Evolutionary conservation across 2,329 filamentous ascomycete species (phyloP), one percentile per base, ranked within the genome.

Genomic region (Leptosphaerulina australis): DNA sequence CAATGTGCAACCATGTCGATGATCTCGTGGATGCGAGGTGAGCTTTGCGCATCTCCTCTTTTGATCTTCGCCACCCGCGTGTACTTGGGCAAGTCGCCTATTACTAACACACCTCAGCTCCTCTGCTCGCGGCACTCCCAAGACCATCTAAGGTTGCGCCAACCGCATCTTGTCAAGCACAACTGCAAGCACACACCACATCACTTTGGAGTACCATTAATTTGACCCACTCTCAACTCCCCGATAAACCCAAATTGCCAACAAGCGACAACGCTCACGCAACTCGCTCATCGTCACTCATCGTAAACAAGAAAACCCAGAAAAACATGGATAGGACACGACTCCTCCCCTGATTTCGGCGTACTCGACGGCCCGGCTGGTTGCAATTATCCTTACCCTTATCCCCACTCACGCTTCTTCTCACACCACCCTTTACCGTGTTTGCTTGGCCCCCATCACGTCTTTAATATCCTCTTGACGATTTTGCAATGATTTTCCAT

Each of bases 1-100:
- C 92, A 69, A 90, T 97, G 88, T 96, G 91, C 82, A 97, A 96
- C 79, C 92, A 96, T 80, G 88, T 97, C 71, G 92, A 97, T 83
- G 92, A 97, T 77, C 86, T 97, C 77, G 88, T 90, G 77, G 91
- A 94, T 73, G 86, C 90, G 76, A 88, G 84, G 83, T 72, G 59
- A 69, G 67, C 67, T 50, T 56, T 55, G 59, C 40, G 54, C 62
- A 49, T 60, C 50, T 60, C 53, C 45, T 58, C 30, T 50, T 7
- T 26, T 21, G 30, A 44, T 38, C 26, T 17, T 30, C n/a, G n/a
- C n/a, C n/a, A n/a, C n/a, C n/a, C n/a, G n/a, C n/a, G n/a, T n/a
- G n/a, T n/a, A n/a, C n/a, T n/a, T n/a, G 15, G 7, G 55, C 60
- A 49, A 55, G 47, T 50, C 39, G 21, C n/a, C 24, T 10, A 14